Percentiles rank a stretch among this genome's conserved stretches.
These are phyloP conservation scores for Kregervanrija fluxuum DNA, from an alignment of 805 yeast genomes.

Conservation along the genomic window DNA sequence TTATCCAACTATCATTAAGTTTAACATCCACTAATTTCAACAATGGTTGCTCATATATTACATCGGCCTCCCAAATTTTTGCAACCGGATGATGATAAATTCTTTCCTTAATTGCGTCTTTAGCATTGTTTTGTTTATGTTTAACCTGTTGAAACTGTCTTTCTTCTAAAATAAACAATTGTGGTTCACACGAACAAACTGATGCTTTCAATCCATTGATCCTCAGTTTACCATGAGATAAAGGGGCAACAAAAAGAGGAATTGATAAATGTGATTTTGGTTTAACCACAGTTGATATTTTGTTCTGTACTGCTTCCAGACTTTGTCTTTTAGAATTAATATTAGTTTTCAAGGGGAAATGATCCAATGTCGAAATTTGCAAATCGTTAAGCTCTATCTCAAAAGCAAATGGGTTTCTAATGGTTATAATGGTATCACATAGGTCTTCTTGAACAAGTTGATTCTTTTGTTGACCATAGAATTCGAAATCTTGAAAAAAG, in stretches of 20 bases:
- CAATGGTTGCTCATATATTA: constrained; percentile 48
- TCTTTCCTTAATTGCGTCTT: constrained; percentile 1
- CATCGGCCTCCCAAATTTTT: constrained; percentile 27
- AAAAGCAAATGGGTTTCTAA: constrained; percentile 79
- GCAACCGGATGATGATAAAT: not conserved
- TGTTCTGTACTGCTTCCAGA: constrained; percentile 9
- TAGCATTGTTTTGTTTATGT: constrained; percentile 7
- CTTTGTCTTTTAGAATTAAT: constrained; percentile 14
- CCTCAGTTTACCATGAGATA: constrained; percentile 38
- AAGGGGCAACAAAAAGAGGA: constrained; percentile 40
- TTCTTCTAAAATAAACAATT: constrained; percentile 28
- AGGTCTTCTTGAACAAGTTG: constrained; percentile 54
- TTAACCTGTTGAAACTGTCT: not conserved
- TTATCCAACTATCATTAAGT: constrained; percentile 57
- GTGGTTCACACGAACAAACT: constrained; percentile 42
- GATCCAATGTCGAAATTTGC: constrained; percentile 26
- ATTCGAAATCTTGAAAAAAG: constrained; percentile 28
- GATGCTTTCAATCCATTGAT: constrained; percentile 46
- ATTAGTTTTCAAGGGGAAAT: constrained; percentile 23
- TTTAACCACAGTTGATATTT: constrained; percentile 25
- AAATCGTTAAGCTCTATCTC: constrained; percentile 54
- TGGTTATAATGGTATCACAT: constrained; percentile 44
- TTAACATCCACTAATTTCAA: constrained; percentile 45
- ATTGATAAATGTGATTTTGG: constrained; percentile 33
- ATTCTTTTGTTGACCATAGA: constrained; percentile 8